phyloP scores from a whole-genome alignment of 139 green algal genomes.

The Chlamydomonas sphaeroides region DNA sequence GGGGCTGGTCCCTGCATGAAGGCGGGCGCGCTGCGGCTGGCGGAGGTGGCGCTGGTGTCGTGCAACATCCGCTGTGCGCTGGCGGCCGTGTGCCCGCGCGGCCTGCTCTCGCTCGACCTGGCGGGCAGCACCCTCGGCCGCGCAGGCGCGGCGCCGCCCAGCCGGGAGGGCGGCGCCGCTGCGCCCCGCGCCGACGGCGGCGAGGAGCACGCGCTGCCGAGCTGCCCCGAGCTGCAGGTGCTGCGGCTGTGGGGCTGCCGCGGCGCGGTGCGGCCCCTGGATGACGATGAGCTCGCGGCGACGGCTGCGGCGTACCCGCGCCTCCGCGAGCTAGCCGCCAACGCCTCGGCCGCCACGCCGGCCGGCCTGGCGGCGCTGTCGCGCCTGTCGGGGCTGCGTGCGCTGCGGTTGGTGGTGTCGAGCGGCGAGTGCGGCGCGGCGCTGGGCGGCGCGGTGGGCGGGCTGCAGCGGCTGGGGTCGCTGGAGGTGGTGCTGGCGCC shows the following conservation, averaged over 20 bases:
- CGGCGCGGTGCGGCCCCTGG: neutral
- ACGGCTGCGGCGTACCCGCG: neutral
- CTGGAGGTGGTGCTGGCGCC: conserved; percentile 9
- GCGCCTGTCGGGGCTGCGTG: neutral
- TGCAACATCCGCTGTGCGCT: neutral
- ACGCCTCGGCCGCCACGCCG: neutral
- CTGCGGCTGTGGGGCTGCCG: conserved; percentile 15
- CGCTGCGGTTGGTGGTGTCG: neutral
- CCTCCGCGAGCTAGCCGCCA: neutral
- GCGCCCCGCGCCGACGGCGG: neutral
- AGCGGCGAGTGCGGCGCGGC: neutral
- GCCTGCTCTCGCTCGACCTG: neutral
- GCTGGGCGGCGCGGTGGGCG: neutral
- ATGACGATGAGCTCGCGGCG: neutral
- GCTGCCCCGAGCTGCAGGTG: neutral
- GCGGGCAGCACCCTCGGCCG: neutral
- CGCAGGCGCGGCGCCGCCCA: neutral
- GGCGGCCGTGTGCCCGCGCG: neutral
- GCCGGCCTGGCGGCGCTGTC: neutral
- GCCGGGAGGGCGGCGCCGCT: too few species aligned
- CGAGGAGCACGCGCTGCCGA: neutral
- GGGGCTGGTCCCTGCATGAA: too few species aligned
- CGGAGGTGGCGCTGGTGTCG: neutral
- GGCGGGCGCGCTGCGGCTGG: neutral
- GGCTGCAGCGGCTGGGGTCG: neutral